Percentiles rank a stretch among this genome's conserved stretches.
phyloP scores from a whole-genome alignment of 2,329 filamentous ascomycete species.

The Aspergillus floridensis region DNA sequence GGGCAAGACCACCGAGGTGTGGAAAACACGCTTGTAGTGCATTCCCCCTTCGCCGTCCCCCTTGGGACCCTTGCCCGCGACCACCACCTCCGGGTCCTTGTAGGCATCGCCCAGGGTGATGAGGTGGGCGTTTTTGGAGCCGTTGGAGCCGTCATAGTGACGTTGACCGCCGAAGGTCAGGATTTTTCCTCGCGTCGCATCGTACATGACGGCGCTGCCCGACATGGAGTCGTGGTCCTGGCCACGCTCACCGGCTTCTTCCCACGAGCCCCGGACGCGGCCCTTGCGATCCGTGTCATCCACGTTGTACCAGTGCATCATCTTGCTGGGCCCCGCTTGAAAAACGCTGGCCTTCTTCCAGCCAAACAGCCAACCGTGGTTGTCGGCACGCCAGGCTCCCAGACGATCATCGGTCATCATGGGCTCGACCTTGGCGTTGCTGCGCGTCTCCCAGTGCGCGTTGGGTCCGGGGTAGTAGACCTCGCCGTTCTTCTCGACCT shows the following conservation, averaged over 20 bases:
- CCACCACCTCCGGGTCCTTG: slow-evolving; percentile 6
- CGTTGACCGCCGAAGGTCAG: slow-evolving; percentile 11
- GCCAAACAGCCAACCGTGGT: slow-evolving; percentile 18
- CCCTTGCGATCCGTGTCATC: slow-evolving; percentile 23
- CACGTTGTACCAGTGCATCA: slow-evolving; percentile 59
- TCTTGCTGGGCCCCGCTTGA: slow-evolving; percentile 54
- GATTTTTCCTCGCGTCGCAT: slow-evolving; percentile 39
- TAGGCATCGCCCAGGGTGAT: slow-evolving; percentile 46
- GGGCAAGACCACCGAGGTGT: slow-evolving; percentile 50
- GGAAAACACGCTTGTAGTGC: slow-evolving; percentile 43
- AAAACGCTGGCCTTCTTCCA: slow-evolving; percentile 34
- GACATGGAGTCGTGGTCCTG: slow-evolving; percentile 18
- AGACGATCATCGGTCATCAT: slow-evolving; percentile 54
- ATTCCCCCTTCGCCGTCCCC: slow-evolving; percentile 21
- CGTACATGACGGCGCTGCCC: slow-evolving; percentile 17
- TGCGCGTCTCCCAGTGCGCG: slow-evolving; percentile 46
- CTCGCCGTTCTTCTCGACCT: slow-evolving; percentile 55
- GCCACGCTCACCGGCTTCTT: slow-evolving; percentile 46
- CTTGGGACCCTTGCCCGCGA: slow-evolving; percentile 32
- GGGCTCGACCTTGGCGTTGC: slow-evolving; percentile 44
- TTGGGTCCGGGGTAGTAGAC: slow-evolving; percentile 49
- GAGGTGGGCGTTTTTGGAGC: slow-evolving; percentile 48
- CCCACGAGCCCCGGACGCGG: not conserved
- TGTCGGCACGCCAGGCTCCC: slow-evolving; percentile 45
- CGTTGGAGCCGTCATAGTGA: slow-evolving; percentile 29